These are phyloP conservation scores for Calonectria pauciramosa DNA, from an alignment of 2,329 filamentous ascomycete species.

Conservation along the genomic window DNA sequence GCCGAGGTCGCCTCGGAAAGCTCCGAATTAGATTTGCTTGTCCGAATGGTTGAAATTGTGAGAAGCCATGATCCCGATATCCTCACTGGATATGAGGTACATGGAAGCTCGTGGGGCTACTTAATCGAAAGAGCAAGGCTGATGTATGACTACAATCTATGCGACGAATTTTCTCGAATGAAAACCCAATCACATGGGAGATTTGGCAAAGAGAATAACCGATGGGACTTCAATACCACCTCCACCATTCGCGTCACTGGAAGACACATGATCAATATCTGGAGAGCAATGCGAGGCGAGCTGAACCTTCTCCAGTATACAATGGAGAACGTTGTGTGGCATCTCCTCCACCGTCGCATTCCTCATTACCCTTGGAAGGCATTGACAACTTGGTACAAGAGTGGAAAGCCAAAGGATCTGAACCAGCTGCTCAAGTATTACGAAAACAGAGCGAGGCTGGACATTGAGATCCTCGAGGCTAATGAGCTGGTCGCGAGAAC, in stretches of 20 bases:
- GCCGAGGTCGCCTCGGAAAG: slow-evolving; percentile 80
- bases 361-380: slow-evolving; percentile 88
- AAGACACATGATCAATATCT: slow-evolving; percentile 96
- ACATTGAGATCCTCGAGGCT: slow-evolving; percentile 90
- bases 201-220: slow-evolving; percentile 88
- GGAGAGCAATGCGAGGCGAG: slow-evolving; percentile 95
- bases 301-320: slow-evolving; percentile 93
- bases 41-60: slow-evolving; percentile 89
- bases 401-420: slow-evolving; percentile 76
- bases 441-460: slow-evolving; percentile 79
- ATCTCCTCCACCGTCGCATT: slow-evolving; percentile 87
- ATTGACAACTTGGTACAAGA: slow-evolving; percentile 86
- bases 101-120: slow-evolving; percentile 95
- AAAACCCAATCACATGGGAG: slow-evolving; percentile 85
- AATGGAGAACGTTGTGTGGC: slow-evolving; percentile 95
- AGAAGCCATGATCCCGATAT: slow-evolving; percentile 90
- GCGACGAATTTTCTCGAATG: slow-evolving; percentile 91
- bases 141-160: slow-evolving; percentile 91
- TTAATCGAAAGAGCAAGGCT: slow-evolving; percentile 88
- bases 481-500: slow-evolving; percentile 92
- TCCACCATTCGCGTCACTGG: slow-evolving; percentile 95
- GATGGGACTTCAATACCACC: slow-evolving; percentile 95
- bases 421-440: slow-evolving; percentile 85
- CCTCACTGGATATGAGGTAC: slow-evolving; percentile 93
- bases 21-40: slow-evolving; percentile 87